A percentile compares a stretch with the other conserved stretches of the same genome.
These are phyloP conservation scores for Prunus dulcis DNA, from an alignment of 306 rosid genomes.

Conservation along the genomic window DNA sequence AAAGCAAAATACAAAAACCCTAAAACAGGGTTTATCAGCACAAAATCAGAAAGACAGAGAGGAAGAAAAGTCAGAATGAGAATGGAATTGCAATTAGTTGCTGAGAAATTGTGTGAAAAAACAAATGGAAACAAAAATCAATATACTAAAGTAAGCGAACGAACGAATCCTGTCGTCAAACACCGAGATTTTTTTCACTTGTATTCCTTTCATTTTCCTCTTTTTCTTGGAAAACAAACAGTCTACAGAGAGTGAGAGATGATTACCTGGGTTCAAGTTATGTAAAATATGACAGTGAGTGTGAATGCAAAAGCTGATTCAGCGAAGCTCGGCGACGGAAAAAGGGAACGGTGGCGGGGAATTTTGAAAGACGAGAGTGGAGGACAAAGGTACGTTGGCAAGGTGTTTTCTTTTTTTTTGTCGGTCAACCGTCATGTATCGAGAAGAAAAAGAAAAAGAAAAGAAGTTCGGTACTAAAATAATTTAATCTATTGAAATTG, in stretches of 20 bases:
- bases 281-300: background rate
- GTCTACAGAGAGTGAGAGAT: background rate
- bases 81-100: background rate
- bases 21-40: slow-evolving; percentile 8
- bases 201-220: background rate
- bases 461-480: background rate
- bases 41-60: background rate
- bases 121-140: background rate
- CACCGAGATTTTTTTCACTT: background rate
- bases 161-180: background rate
- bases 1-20: slow-evolving; percentile 10
- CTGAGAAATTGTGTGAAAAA: background rate
- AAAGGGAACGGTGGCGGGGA: slow-evolving; percentile 35
- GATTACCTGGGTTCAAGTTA: background rate
- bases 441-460: background rate
- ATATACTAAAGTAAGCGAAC: background rate
- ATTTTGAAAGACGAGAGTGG: slow-evolving; percentile 19
- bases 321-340: background rate
- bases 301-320: background rate
- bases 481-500: background rate
- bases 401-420: too few species aligned
- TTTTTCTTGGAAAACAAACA: slow-evolving; percentile 11
- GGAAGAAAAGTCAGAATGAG: background rate
- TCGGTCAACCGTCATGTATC: too few species aligned
- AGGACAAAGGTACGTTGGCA: background rate